These are phyloP conservation scores for Acacia melanoxylon DNA, from an alignment of 306 rosid genomes.

Conservation along the genomic window DNA sequence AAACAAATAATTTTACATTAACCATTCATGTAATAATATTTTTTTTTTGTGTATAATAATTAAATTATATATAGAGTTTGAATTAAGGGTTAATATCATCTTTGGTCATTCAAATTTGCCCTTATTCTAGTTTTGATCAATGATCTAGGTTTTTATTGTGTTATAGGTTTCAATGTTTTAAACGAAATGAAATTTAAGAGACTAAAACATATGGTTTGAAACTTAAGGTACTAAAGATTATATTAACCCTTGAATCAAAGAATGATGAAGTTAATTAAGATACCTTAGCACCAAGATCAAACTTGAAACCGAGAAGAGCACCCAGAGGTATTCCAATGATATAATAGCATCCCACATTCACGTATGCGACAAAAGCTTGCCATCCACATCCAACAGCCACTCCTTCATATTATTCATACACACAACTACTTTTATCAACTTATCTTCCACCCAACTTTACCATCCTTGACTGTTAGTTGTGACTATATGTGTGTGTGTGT, in stretches of 20 bases:
- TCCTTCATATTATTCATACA: constrained; percentile 17
- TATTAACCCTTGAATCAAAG: not conserved
- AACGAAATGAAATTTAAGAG: too few relatives aligned
- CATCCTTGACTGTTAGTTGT: not conserved
- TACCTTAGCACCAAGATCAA: constrained; percentile 43
- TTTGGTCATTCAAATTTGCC: too few relatives aligned
- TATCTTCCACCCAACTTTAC: not conserved
- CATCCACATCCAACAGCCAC: constrained; percentile 70
- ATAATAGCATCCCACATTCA: constrained; percentile 56
- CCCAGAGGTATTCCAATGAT: constrained; percentile 49
- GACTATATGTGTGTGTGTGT: too few relatives aligned
- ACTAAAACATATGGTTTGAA: too few relatives aligned
- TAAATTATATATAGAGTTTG: not conserved
- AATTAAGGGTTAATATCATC: not conserved
- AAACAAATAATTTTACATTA: not conserved
- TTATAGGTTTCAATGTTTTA: too few relatives aligned
- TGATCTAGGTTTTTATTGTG: too few relatives aligned
- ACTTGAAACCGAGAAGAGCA: constrained; percentile 51
- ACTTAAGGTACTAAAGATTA: too few relatives aligned
- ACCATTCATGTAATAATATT: not conserved
- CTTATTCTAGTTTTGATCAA: too few relatives aligned
- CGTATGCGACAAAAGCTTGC: constrained; percentile 64
- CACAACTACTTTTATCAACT: not conserved
- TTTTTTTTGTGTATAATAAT: not conserved
- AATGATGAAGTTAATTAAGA: too few relatives aligned